Conservation (phyloP, 2,329 filamentous ascomycete genomes). For the Beauveria pseudobassiana region DNA sequence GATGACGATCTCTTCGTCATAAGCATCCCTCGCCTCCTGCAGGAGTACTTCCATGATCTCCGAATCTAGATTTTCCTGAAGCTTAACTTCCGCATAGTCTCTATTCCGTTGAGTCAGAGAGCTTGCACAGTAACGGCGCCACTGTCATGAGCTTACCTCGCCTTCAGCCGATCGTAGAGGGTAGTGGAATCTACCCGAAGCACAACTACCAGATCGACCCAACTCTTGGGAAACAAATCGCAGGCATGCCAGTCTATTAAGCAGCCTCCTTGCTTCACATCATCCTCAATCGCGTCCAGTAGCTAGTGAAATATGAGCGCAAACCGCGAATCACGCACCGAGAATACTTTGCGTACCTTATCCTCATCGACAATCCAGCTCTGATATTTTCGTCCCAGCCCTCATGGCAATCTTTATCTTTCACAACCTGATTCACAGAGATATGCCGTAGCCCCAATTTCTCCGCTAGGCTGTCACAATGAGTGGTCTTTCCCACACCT, state of each 20-base stretch:
- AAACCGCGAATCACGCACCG: background rate
- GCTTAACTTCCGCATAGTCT: constrained; percentile 76
- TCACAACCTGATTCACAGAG: constrained; percentile 84
- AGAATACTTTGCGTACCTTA: constrained; percentile 50
- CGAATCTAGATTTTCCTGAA: constrained; percentile 92
- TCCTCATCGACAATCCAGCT: constrained; percentile 96
- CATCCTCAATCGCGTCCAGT: constrained; percentile 80
- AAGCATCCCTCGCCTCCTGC: constrained; percentile 82
- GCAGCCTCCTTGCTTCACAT: constrained; percentile 69
- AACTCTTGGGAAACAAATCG: constrained; percentile 85
- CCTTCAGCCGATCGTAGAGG: constrained; percentile 76
- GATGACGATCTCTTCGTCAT: constrained; percentile 80
- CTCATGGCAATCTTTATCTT: constrained; percentile 80
- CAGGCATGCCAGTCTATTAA: constrained; percentile 98
- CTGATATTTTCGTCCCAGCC: constrained; percentile 76
- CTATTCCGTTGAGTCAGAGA: constrained; percentile 29
- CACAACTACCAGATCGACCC: constrained; percentile 94
- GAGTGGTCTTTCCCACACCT: constrained; percentile 91
- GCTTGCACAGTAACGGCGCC: background rate
- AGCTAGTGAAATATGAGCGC: constrained; percentile 41
- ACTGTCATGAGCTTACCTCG: constrained; percentile 44
- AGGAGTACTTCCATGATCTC: constrained; percentile 96
- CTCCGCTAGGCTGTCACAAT: constrained; percentile 73
- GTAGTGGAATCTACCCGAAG: constrained; percentile 71
- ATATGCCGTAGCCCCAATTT: constrained; percentile 73